phyloP scores from a whole-genome alignment of 306 rosid species.

The Bauhinia variegata region DNA sequence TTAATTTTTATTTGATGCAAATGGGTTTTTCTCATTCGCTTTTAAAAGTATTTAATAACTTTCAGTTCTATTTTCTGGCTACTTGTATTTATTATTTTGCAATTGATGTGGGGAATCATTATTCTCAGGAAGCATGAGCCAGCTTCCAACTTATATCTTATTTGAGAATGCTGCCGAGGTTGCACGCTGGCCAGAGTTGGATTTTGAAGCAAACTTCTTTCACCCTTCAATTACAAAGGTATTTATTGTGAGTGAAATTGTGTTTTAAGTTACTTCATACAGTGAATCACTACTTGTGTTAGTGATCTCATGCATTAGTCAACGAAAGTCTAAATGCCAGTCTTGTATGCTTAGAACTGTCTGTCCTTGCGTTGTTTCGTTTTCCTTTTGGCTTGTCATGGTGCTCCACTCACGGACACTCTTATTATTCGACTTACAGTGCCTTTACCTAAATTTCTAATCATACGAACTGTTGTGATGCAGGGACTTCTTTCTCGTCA shows the following conservation, averaged over 20 bases:
- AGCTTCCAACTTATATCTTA: conserved; percentile 86
- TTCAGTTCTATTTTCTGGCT: conserved; percentile 1
- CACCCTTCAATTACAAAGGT: conserved; percentile 73
- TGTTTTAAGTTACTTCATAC: conserved; percentile 23
- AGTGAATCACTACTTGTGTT: neutral
- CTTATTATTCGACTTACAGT: conserved; percentile 16
- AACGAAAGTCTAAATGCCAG: conserved; percentile 11
- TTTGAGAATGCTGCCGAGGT: conserved; percentile 80
- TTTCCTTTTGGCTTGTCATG: neutral
- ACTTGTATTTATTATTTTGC: conserved; percentile 22
- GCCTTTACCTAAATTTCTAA: neutral
- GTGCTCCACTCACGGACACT: conserved; percentile 6
- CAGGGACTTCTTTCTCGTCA: conserved; percentile 74
- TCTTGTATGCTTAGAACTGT: neutral
- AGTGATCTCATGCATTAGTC: neutral
- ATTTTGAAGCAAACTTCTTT: conserved; percentile 57
- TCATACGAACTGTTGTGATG: conserved; percentile 35
- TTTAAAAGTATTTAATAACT: conserved; percentile 5
- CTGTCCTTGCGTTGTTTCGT: neutral
- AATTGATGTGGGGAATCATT: conserved; percentile 28
- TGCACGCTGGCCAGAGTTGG: conserved; percentile 75
- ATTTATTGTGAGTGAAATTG: neutral
- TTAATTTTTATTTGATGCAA: conserved; percentile 4
- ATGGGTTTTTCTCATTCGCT: conserved; percentile 17
- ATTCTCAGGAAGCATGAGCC: conserved; percentile 75